A percentile compares a stretch with the other conserved stretches of the same genome.
Conservation (phyloP, 2,329 filamentous ascomycete species). For the Monosporascus sp. region DNA sequence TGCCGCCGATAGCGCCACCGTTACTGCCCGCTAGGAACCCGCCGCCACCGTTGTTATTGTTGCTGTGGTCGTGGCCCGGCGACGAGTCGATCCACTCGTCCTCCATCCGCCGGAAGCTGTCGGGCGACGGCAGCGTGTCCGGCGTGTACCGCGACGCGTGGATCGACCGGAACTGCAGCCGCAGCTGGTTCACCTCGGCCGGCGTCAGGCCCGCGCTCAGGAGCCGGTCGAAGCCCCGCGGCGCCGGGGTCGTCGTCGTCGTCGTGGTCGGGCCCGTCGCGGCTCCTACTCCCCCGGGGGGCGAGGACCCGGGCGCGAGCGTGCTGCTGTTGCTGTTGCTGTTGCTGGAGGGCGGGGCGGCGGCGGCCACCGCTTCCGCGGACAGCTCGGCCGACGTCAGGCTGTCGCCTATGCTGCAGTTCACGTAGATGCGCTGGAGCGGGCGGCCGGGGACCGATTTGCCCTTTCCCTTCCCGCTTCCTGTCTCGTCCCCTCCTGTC, state of each 20-base stretch:
- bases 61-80: conserved; percentile 17
- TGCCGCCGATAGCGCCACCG: conserved; percentile 32
- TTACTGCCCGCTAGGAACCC: conserved; percentile 25
- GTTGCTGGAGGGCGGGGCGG: conserved; percentile 7
- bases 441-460: conserved; percentile 56
- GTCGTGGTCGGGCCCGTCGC: conserved; percentile 14
- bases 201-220: conserved; percentile 75
- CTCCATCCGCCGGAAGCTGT: conserved; percentile 72
- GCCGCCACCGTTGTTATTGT: conserved; percentile 23
- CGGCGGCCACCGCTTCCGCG: conserved; percentile 53
- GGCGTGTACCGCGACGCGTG: conserved; percentile 79
- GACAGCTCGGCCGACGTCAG: conserved; percentile 66
- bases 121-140: conserved; percentile 79
- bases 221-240: conserved; percentile 84
- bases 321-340: conserved; percentile 1
- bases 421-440: conserved; percentile 70
- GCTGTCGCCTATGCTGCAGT: conserved; percentile 82
- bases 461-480: conserved; percentile 44
- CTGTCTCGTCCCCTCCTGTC: conserved; percentile 11
- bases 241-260: conserved; percentile 43
- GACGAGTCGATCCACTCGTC: conserved; percentile 84
- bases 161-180: conserved; percentile 84
- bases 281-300: neutral
- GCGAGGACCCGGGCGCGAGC: conserved; percentile 1
- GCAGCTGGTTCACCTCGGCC: conserved; percentile 76